Evolutionary conservation across 257 asterid genomes (phyloP).

Genomic region (Capsicum rhomboideum): DNA sequence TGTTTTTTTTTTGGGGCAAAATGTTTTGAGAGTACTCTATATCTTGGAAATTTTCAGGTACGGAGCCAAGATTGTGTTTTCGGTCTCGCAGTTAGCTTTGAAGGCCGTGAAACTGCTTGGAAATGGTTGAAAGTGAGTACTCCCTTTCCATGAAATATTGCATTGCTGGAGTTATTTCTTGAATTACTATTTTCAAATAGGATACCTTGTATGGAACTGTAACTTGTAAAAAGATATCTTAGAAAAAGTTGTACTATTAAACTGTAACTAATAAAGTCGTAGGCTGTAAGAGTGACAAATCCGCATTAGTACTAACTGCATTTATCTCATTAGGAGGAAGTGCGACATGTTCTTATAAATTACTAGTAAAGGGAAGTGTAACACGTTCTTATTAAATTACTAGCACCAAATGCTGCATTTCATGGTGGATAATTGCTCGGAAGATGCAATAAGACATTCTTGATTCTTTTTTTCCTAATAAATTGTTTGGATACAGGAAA

Average conservation of each 20-base stretch:
- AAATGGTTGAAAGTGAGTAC: slow-evolving; percentile 73
- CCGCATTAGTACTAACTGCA: not conserved
- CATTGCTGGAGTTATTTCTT: not conserved
- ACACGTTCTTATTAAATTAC: not conserved
- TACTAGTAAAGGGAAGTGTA: not conserved
- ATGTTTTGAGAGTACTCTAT: not conserved
- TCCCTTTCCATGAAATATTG: not conserved
- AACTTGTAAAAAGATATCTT: not conserved
- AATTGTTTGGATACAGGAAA: slow-evolving; percentile 36
- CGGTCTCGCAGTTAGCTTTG: slow-evolving; percentile 65
- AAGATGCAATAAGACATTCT: not conserved
- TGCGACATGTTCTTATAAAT: not conserved
- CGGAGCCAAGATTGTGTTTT: slow-evolving; percentile 86
- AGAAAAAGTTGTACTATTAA: not conserved
- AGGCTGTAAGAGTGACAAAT: not conserved
- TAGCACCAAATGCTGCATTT: not conserved
- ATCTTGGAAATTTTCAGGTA: slow-evolving; percentile 37
- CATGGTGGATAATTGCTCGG: not conserved
- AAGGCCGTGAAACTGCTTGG: slow-evolving; percentile 83
- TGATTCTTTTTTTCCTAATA: not conserved
- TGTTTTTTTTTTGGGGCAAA: not conserved
- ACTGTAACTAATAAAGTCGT: not conserved
- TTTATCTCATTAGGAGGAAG: not conserved
- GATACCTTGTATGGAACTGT: not conserved
- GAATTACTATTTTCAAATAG: not conserved